Evolutionary conservation across 305 asterid species (phyloP).

Genomic region (Fraxinus nigra): DNA sequence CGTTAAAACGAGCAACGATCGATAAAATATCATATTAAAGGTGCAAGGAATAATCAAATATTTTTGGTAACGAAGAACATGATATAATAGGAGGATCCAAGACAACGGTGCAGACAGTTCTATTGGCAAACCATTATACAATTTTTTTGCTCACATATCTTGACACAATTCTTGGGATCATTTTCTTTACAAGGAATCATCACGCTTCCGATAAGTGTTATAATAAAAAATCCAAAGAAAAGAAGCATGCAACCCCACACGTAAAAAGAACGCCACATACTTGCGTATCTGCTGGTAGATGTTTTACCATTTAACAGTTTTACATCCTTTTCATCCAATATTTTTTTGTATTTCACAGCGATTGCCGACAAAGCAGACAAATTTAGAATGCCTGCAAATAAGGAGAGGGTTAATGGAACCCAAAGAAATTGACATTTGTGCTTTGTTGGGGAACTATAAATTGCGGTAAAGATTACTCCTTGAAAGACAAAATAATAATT

Average conservation of each 20-base stretch:
- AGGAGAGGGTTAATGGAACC: neutral
- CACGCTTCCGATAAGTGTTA: no score
- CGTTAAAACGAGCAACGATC: no score
- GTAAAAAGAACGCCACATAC: neutral
- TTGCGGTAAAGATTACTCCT: conserved; percentile 2
- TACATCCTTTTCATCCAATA: neutral
- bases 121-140: no score
- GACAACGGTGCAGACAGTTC: no score
- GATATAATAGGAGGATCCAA: no score
- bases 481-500: conserved; percentile 8
- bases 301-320: neutral
- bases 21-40: neutral
- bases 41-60: neutral
- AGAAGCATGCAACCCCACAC: neutral
- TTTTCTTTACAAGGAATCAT: no score
- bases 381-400: neutral
- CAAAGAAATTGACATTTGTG: neutral
- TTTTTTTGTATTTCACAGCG: neutral
- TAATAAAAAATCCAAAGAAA: neutral
- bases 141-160: no score
- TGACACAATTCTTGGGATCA: no score
- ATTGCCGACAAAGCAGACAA: neutral
- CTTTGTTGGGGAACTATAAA: neutral
- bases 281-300: neutral
- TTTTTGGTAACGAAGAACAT: no score